Evolutionary conservation across 1,284 basidiomycete species (phyloP).

Genomic region (Schizophyllum amplum): DNA sequence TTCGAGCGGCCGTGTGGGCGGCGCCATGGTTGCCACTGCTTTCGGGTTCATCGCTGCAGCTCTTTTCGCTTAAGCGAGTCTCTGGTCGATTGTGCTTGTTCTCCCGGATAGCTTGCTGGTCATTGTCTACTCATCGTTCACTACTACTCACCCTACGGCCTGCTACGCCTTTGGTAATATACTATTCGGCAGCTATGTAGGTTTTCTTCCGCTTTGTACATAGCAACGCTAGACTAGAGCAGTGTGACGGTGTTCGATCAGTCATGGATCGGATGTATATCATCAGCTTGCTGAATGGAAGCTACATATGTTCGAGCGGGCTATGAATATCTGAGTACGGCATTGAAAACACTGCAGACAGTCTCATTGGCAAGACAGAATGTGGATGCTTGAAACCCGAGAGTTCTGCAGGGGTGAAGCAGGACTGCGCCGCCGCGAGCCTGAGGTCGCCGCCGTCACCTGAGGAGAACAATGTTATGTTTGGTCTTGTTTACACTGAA

Average conservation of each 20-base stretch:
- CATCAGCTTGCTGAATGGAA: background rate
- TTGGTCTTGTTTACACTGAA: background rate
- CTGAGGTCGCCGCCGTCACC: too few relatives aligned
- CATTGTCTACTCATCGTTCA: background rate
- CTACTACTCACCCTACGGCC: background rate
- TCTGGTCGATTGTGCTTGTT: background rate
- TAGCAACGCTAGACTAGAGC: too few relatives aligned
- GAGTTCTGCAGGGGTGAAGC: too few relatives aligned
- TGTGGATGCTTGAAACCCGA: too few relatives aligned
- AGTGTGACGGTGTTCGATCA: background rate
- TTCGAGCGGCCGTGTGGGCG: background rate
- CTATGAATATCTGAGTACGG: too few relatives aligned
- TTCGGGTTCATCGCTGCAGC: conserved; percentile 7
- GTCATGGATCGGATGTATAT: background rate
- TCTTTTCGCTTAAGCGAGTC: background rate
- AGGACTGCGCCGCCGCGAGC: too few relatives aligned
- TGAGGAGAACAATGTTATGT: background rate
- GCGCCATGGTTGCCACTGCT: conserved; percentile 3
- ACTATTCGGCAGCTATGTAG: too few relatives aligned
- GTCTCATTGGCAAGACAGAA: too few relatives aligned
- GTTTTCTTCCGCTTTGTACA: too few relatives aligned
- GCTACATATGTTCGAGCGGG: too few relatives aligned
- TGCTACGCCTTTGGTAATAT: too few relatives aligned
- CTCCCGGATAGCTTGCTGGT: background rate
- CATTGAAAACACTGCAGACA: too few relatives aligned